phyloP scores from a whole-genome alignment of 2,329 filamentous ascomycete genomes.

The Aspergillus fijiensis region DNA sequence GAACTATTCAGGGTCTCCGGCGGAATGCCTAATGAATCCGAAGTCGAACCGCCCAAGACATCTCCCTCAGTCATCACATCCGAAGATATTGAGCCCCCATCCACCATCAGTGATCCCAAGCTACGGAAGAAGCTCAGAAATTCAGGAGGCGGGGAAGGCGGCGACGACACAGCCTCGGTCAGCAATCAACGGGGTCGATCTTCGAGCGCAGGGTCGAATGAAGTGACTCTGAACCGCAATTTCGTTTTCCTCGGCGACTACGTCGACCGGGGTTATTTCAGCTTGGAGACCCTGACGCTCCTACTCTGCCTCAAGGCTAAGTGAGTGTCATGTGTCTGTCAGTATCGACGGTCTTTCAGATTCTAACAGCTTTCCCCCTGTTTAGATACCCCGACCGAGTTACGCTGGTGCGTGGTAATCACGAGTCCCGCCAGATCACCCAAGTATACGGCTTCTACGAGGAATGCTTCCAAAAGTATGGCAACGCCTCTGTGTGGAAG shows the following conservation, averaged over 20 bases:
- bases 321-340: constrained; percentile 7
- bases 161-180: constrained; percentile 27
- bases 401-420: constrained; percentile 71
- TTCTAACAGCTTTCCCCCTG: neutral
- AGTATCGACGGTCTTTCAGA: too few species aligned
- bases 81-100: constrained; percentile 89
- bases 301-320: constrained; percentile 72
- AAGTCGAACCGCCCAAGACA: constrained; percentile 67
- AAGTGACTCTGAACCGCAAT: constrained; percentile 60
- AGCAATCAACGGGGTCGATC: constrained; percentile 27
- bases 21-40: constrained; percentile 86
- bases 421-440: constrained; percentile 75
- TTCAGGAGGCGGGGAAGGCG: constrained; percentile 29
- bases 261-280: constrained; percentile 73
- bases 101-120: constrained; percentile 83
- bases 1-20: constrained; percentile 96
- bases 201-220: constrained; percentile 29
- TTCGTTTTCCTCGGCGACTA: constrained; percentile 74
- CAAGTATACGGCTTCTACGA: constrained; percentile 79
- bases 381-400: constrained; percentile 68
- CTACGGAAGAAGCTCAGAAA: constrained; percentile 77
- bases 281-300: constrained; percentile 69
- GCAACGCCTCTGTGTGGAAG: constrained; percentile 76
- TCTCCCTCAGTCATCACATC: constrained; percentile 75
- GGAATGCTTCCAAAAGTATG: constrained; percentile 74